These are phyloP conservation scores for Limnanthes douglasii DNA, from an alignment of 345 rosid genomes.

Conservation along the genomic window DNA sequence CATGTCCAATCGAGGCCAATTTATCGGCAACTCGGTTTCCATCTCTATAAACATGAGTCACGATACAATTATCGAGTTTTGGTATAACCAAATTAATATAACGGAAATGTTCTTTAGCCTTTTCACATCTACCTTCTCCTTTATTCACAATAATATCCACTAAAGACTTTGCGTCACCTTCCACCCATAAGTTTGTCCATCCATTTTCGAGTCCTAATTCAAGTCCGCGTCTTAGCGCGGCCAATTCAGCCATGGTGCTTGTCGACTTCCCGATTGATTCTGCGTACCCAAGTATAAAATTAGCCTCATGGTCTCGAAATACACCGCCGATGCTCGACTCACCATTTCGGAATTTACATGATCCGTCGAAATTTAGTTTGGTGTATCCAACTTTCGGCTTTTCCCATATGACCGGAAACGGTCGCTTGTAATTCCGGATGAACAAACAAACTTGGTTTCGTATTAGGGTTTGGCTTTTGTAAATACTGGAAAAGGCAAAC, in stretches of 20 bases:
- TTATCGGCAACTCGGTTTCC: slow-evolving; percentile 68
- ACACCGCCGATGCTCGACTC: slow-evolving; percentile 77
- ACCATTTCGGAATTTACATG: slow-evolving; percentile 27
- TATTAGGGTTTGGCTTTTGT: slow-evolving; percentile 16
- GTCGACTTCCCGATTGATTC: slow-evolving; percentile 59
- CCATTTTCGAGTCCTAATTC: slow-evolving; percentile 69
- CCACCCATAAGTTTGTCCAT: slow-evolving; percentile 63
- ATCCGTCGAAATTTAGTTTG: slow-evolving; percentile 78
- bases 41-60: slow-evolving; percentile 55
- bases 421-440: slow-evolving; percentile 22
- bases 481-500: slow-evolving; percentile 21
- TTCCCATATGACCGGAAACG: slow-evolving; percentile 63
- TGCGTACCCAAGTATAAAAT: slow-evolving; percentile 64
- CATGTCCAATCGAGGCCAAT: slow-evolving; percentile 59
- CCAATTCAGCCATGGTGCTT: slow-evolving; percentile 64
- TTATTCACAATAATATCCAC: slow-evolving; percentile 36
- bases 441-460: slow-evolving; percentile 13
- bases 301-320: slow-evolving; percentile 63
- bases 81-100: slow-evolving; percentile 41
- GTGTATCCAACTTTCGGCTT: slow-evolving; percentile 63
- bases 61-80: slow-evolving; percentile 26
- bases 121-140: slow-evolving; percentile 31
- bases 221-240: slow-evolving; percentile 59
- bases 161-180: slow-evolving; percentile 62
- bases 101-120: slow-evolving; percentile 24